phyloP scores from a whole-genome alignment of 306 rosid genomes.

The Albizia julibrissin region DNA sequence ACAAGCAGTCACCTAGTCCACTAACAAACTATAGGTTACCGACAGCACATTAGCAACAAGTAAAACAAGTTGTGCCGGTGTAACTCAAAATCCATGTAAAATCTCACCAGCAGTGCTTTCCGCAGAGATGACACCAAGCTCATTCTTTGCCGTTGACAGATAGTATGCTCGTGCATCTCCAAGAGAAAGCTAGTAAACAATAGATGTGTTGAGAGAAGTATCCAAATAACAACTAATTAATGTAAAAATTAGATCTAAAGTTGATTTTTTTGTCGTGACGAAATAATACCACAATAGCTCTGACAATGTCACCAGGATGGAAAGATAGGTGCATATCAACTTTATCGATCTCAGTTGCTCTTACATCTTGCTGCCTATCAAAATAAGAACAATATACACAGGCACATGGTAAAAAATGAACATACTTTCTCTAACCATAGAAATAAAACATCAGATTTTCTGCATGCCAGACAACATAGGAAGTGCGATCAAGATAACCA shows the following conservation, averaged over 20 bases:
- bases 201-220: slow-evolving; percentile 35
- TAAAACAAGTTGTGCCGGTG: slow-evolving; percentile 10
- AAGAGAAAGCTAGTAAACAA: slow-evolving; percentile 75
- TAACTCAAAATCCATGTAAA: slow-evolving; percentile 15
- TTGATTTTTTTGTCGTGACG: neutral
- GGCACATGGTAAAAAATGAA: slow-evolving; percentile 8
- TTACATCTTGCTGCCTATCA: slow-evolving; percentile 91
- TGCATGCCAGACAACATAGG: slow-evolving; percentile 11
- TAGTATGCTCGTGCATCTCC: slow-evolving; percentile 91
- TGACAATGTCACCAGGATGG: slow-evolving; percentile 75
- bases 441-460: neutral
- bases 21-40: slow-evolving; percentile 5
- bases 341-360: slow-evolving; percentile 95
- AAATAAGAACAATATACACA: slow-evolving; percentile 13
- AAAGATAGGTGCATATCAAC: slow-evolving; percentile 87
- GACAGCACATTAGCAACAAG: neutral
- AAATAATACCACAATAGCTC: slow-evolving; percentile 80
- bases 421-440: neutral
- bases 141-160: slow-evolving; percentile 91
- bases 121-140: slow-evolving; percentile 89
- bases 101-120: slow-evolving; percentile 80
- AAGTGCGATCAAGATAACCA: slow-evolving; percentile 14
- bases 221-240: slow-evolving; percentile 4
- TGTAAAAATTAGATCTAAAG: neutral
- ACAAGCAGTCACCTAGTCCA: neutral